Conservation (phyloP, 2,329 filamentous ascomycete genomes). For the Massarina eburnea region DNA sequence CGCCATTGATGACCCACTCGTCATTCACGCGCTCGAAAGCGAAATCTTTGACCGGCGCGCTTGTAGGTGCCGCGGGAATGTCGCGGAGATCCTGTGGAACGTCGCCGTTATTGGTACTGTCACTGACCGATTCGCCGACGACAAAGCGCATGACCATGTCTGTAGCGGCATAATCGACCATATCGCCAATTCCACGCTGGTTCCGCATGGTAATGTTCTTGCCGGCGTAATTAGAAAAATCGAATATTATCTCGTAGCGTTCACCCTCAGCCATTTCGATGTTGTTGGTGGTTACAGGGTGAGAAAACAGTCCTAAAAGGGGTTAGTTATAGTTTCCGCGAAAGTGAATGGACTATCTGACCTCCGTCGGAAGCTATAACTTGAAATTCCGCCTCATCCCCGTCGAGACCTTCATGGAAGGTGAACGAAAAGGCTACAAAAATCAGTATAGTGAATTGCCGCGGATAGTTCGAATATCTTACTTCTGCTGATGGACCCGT, state of each 20-base stretch:
- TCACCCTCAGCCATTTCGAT: conserved; percentile 58
- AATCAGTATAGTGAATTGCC: background rate
- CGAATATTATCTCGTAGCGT: conserved; percentile 60
- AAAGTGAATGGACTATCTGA: conserved; percentile 6
- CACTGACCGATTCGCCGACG: conserved; percentile 42
- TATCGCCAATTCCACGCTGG: conserved; percentile 46
- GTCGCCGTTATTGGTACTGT: conserved; percentile 24
- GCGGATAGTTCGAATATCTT: conserved; percentile 1
- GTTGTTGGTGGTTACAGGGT: conserved; percentile 47
- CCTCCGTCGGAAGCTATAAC: conserved; percentile 58
- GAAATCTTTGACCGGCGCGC: conserved; percentile 25
- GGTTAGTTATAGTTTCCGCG: background rate
- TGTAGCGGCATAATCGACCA: conserved; percentile 54
- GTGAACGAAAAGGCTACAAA: conserved; percentile 52
- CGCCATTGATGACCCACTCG: conserved; percentile 39
- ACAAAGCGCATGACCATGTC: conserved; percentile 45
- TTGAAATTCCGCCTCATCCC: conserved; percentile 49
- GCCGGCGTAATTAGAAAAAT: conserved; percentile 54
- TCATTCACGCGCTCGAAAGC: conserved; percentile 28
- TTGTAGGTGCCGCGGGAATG: conserved; percentile 27
- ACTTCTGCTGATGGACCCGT: conserved; percentile 40
- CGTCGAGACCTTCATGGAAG: conserved; percentile 39
- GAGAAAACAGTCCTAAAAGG: conserved; percentile 49
- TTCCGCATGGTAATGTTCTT: conserved; percentile 54
- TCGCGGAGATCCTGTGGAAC: conserved; percentile 28